These are phyloP conservation scores for Dothistroma septosporum DNA, from an alignment of 2,329 filamentous ascomycete species.

Conservation along the genomic window DNA sequence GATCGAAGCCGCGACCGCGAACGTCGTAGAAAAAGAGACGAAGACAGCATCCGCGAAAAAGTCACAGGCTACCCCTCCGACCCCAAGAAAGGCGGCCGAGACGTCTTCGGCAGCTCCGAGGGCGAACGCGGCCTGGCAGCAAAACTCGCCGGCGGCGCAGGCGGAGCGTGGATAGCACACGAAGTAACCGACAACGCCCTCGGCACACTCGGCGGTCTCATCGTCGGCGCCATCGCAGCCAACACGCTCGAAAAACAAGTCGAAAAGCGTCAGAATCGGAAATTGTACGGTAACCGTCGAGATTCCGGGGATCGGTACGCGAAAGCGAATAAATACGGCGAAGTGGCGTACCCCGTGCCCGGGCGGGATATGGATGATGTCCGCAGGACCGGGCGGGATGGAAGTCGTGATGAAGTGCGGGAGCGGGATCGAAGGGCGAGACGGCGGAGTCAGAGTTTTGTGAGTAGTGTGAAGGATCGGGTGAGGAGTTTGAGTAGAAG, in stretches of 20 bases:
- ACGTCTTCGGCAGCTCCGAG: constrained; percentile 24
- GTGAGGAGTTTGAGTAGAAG: constrained; percentile 1
- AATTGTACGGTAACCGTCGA: constrained; percentile 12
- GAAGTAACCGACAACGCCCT: constrained; percentile 22
- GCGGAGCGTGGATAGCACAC: constrained; percentile 28
- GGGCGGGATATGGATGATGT: constrained; percentile 17
- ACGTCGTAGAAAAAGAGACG: constrained; percentile 15
- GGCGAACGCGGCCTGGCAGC: constrained; percentile 29
- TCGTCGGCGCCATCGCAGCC: constrained; percentile 27
- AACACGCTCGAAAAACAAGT: constrained; percentile 24
- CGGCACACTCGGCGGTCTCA: constrained; percentile 26
- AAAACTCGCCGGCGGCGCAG: constrained; percentile 27
- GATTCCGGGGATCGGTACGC: constrained; percentile 6
- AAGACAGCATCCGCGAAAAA: constrained; percentile 16
- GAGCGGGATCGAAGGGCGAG: background rate
- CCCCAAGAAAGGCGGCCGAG: constrained; percentile 23
- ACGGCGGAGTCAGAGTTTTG: background rate
- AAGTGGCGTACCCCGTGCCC: constrained; percentile 14
- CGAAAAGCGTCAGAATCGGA: constrained; percentile 25
- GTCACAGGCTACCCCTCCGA: constrained; percentile 19
- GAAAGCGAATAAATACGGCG: background rate
- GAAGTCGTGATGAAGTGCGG: background rate
- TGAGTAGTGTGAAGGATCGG: background rate
- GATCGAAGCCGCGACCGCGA: constrained; percentile 11
- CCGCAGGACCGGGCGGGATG: constrained; percentile 6